Evolutionary conservation across 352 stramenopile species (phyloP), one percentile per base, ranked within the genome.

Genomic region (Albugo laibachii): DNA sequence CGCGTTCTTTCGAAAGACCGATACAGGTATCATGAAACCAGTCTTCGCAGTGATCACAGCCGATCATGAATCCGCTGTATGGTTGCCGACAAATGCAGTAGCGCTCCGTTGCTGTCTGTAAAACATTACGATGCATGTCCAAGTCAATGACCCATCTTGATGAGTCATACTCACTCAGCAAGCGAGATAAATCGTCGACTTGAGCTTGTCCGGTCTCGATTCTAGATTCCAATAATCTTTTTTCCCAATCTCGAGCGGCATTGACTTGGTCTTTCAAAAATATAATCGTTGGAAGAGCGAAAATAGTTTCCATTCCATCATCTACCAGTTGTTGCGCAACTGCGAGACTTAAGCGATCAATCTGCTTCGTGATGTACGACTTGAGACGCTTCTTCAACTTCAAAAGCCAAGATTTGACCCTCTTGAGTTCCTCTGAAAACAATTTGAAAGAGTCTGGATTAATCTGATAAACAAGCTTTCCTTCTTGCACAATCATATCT

Each of bases 1-100:
- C 89, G 55, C 95, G 93, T 34, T 94, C 82, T 56, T 93, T 91
- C 0, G 77, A 89, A 65, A 93, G 83, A 5, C 78, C 78, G 54
- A 93, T 89, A 41, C 80, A 93, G 36, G 79, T 83, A 53, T 91
- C 80, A 45, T 93, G 80, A 46, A 91, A 93, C 80, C 80, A 93
- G 44, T 93, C 78, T 43, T 93, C 78, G 49, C 80, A 93, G 49
- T 73, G 58, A 48, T 93, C 80, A 21, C 80, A 93, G 2, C 80
- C 80, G 38, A 93, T 89, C 80, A 93, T 93, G 16, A 93, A 57
- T 2, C 80, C 80, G 54, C 91, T 78, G 57, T 88, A 93, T n/a
- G 80, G 80, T 54, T 91, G 80, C 2, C 80, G 69, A 36, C 80
- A 93, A n/a, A 93, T 84, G 50, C 80, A 93, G 49, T 85, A 93